A percentile compares a stretch with the other conserved stretches of the same genome.
phyloP scores from a whole-genome alignment of 1,139 yeast genomes.

The Zygosaccharomyces pseudobailii region DNA sequence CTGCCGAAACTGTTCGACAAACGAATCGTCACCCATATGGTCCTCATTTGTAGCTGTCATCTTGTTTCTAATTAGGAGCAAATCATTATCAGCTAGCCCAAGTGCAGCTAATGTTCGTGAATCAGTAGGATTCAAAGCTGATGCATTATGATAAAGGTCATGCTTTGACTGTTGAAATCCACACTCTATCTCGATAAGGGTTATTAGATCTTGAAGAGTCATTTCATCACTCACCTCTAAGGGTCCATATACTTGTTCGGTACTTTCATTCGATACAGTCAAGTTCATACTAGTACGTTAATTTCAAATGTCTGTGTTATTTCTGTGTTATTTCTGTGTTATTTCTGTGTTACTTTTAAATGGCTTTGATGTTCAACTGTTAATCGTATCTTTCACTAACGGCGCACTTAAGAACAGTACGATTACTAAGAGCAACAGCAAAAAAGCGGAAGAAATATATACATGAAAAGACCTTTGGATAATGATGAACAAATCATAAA shows the following conservation, averaged over 20 bases:
- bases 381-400: too few relatives aligned
- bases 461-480: constrained; percentile 16
- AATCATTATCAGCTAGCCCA: constrained; percentile 52
- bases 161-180: constrained; percentile 47
- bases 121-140: constrained; percentile 36
- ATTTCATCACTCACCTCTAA: constrained; percentile 51
- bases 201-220: constrained; percentile 63
- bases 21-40: constrained; percentile 32
- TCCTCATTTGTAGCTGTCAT: constrained; percentile 17
- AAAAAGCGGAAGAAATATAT: neutral
- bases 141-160: constrained; percentile 45
- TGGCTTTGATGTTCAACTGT: too few relatives aligned
- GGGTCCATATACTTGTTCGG: constrained; percentile 30
- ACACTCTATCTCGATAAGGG: constrained; percentile 74
- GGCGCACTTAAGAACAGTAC: neutral
- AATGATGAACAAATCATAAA: neutral
- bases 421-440: neutral
- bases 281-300: constrained; percentile 21
- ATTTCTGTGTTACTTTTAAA: too few relatives aligned
- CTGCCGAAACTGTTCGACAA: constrained; percentile 49
- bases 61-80: constrained; percentile 43
- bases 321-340: too few relatives aligned
- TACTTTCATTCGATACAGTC: constrained; percentile 30
- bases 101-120: constrained; percentile 42
- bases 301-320: neutral